phyloP scores from a whole-genome alignment of 1,284 basidiomycete species.

The Malassezia slooffiae region DNA sequence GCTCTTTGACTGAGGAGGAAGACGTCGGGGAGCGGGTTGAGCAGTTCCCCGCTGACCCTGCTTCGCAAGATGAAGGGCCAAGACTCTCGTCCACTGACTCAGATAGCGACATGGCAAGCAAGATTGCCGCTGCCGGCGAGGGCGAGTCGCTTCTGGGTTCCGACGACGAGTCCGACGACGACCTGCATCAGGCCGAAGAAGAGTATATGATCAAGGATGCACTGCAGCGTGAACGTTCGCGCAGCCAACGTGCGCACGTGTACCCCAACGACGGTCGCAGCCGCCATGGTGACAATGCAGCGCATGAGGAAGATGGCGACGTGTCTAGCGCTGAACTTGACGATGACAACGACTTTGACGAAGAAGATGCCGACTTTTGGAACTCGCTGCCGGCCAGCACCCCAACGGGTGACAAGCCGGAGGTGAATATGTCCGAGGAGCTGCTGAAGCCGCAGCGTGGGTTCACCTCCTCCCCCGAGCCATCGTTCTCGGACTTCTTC shows the following conservation, averaged over 20 bases:
- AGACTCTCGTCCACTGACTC: too few species aligned
- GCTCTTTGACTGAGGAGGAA: too few species aligned
- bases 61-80: too few species aligned
- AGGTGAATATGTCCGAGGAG: conserved; percentile 20
- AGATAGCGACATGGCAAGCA: conserved; percentile 40
- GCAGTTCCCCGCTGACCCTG: too few species aligned
- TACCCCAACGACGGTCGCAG: too few species aligned
- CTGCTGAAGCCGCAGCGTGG: conserved; percentile 40
- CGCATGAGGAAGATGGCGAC: conserved; percentile 14
- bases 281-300: conserved; percentile 1
- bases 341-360: conserved; percentile 12
- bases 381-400: not conserved
- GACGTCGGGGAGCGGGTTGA: too few species aligned
- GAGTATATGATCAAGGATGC: conserved; percentile 41
- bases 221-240: conserved; percentile 14
- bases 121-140: conserved; percentile 39
- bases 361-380: conserved; percentile 18
- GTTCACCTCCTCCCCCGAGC: conserved; percentile 41
- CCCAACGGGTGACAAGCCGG: not conserved
- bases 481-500: conserved; percentile 45
- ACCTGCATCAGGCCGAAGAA: conserved; percentile 34
- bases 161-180: conserved; percentile 33
- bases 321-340: conserved; percentile 17
- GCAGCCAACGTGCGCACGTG: too few species aligned
- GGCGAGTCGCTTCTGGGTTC: conserved; percentile 43